Conservation (phyloP, 768 basidiomycete species). For the Lactarius trivialis region DNA sequence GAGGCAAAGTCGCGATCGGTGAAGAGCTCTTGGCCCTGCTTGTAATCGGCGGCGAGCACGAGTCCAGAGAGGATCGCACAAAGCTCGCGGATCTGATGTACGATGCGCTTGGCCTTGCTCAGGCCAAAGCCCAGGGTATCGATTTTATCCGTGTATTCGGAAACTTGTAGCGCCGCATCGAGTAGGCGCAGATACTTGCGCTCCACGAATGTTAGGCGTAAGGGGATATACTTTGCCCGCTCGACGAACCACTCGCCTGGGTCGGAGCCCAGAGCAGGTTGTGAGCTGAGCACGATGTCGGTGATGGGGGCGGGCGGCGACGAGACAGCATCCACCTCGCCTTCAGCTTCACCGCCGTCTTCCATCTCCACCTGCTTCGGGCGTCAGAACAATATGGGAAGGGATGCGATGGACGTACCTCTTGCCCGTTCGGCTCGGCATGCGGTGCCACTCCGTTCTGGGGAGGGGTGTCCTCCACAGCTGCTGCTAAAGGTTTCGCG, state of each 20-base stretch:
- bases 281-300: conserved; percentile 41
- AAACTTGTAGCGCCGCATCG: conserved; percentile 78
- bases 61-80: conserved; percentile 85
- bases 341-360: conserved; percentile 33
- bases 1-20: conserved; percentile 72
- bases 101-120: conserved; percentile 82
- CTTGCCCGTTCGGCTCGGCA: conserved; percentile 25
- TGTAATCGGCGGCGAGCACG: conserved; percentile 78
- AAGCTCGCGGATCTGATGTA: conserved; percentile 78
- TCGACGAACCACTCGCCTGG: conserved; percentile 86
- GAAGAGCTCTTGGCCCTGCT: conserved; percentile 82
- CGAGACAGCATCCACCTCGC: conserved; percentile 30
- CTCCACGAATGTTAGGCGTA: conserved; percentile 67
- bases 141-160: conserved; percentile 87
- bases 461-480: conserved; percentile 18
- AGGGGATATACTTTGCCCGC: conserved; percentile 71
- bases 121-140: conserved; percentile 73
- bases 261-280: conserved; percentile 51
- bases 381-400: conserved; percentile 20
- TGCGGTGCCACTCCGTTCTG: conserved; percentile 19
- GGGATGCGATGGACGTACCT: conserved; percentile 11
- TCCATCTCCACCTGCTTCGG: conserved; percentile 35
- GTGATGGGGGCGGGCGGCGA: conserved; percentile 23
- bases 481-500: conserved; percentile 38
- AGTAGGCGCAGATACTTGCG: conserved; percentile 81